These are phyloP conservation scores for Pouteria campechiana DNA, from an alignment of 179 eudicot genomes.

Conservation along the genomic window DNA sequence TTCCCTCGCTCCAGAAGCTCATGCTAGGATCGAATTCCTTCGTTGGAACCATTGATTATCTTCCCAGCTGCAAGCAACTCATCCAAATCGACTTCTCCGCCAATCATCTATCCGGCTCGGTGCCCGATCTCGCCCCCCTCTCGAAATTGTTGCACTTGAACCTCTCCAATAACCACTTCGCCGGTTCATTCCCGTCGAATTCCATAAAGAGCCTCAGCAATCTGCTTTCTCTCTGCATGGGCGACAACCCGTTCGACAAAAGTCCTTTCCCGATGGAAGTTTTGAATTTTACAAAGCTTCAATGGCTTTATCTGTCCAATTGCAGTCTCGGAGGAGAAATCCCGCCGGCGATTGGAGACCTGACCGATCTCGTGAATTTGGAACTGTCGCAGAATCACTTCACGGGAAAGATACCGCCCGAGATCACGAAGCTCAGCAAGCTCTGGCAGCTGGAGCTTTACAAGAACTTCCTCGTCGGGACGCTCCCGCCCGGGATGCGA, in stretches of 20 bases:
- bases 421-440: slow-evolving; percentile 34
- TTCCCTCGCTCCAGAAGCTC: slow-evolving; percentile 21
- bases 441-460: slow-evolving; percentile 65
- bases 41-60: slow-evolving; percentile 19
- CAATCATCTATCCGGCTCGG: slow-evolving; percentile 44
- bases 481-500: slow-evolving; percentile 54
- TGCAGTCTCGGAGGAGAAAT: slow-evolving; percentile 61
- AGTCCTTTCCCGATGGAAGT: slow-evolving; percentile 41
- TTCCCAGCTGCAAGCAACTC: slow-evolving; percentile 30
- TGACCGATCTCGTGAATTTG: slow-evolving; percentile 32
- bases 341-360: slow-evolving; percentile 47
- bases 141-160: slow-evolving; percentile 24
- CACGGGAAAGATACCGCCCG: slow-evolving; percentile 43
- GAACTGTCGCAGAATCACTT: slow-evolving; percentile 43
- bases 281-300: slow-evolving; percentile 16
- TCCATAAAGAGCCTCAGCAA: slow-evolving; percentile 40
- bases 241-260: slow-evolving; percentile 49
- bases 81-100: slow-evolving; percentile 63
- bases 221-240: slow-evolving; percentile 42
- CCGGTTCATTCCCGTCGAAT: slow-evolving; percentile 62
- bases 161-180: slow-evolving; percentile 39
- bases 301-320: slow-evolving; percentile 50
- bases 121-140: slow-evolving; percentile 46
- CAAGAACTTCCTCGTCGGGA: slow-evolving; percentile 46
- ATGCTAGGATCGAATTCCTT: slow-evolving; percentile 43